A percentile compares a stretch with the other conserved stretches of the same genome.
Evolutionary conservation across 129 eudicot genomes (phyloP).

Genomic region (Cynara cardunculus): DNA sequence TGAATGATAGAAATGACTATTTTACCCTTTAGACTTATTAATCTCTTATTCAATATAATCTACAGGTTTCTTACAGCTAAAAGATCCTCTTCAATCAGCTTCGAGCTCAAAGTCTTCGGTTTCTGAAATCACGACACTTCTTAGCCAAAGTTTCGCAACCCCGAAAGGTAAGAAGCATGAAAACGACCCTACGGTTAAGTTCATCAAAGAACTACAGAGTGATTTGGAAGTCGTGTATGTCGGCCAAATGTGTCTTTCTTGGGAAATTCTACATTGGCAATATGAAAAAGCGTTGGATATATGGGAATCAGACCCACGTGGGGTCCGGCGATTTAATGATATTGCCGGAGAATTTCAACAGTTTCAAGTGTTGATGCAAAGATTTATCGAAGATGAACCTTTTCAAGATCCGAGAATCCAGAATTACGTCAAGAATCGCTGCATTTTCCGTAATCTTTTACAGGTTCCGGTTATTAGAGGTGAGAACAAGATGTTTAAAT

Average conservation of each 20-base stretch:
- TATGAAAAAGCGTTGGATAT: conserved; percentile 81
- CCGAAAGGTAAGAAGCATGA: conserved; percentile 46
- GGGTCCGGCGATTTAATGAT: conserved; percentile 51
- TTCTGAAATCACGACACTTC: conserved; percentile 49
- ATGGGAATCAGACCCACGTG: conserved; percentile 80
- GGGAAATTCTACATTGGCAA: conserved; percentile 94
- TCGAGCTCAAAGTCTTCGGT: conserved; percentile 42
- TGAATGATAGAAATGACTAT: not conserved
- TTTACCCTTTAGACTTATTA: not conserved
- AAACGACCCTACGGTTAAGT: conserved; percentile 55
- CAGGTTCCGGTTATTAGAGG: conserved; percentile 98
- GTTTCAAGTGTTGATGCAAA: conserved; percentile 86
- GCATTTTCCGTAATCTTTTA: conserved; percentile 67
- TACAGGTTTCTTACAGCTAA: conserved; percentile 82
- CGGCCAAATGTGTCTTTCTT: conserved; percentile 95
- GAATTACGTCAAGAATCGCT: conserved; percentile 63
- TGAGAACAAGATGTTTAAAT: not conserved
- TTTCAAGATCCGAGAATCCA: conserved; percentile 85
- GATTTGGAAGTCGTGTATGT: conserved; percentile 87
- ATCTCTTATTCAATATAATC: not conserved
- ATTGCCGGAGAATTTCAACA: conserved; percentile 90
- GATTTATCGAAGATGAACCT: conserved; percentile 79
- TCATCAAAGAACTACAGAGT: conserved; percentile 61
- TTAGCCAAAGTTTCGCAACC: conserved; percentile 45
- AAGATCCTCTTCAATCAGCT: conserved; percentile 65